Evolutionary conservation across 495 filamentous ascomycete genomes (phyloP).

Genomic region (Neurospora sp.): DNA sequence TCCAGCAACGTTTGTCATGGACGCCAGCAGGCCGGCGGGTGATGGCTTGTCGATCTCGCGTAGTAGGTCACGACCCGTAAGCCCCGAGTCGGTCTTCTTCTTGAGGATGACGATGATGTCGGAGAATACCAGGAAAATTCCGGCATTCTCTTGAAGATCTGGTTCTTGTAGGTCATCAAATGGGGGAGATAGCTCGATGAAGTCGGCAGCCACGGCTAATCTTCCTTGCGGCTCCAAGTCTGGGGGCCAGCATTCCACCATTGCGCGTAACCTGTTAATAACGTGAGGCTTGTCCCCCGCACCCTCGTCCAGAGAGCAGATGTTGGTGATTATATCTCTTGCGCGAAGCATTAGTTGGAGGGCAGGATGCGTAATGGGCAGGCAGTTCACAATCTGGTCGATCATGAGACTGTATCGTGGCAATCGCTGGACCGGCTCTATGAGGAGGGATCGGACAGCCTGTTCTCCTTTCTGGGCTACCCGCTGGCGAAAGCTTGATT

Average conservation of each 20-base stretch:
- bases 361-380: constrained; percentile 77
- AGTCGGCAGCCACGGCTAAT: constrained; percentile 76
- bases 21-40: constrained; percentile 43
- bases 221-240: constrained; percentile 64
- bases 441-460: constrained; percentile 77
- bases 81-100: constrained; percentile 47
- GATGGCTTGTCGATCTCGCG: constrained; percentile 73
- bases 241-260: constrained; percentile 72
- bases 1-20: constrained; percentile 44
- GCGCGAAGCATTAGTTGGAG: constrained; percentile 71
- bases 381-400: constrained; percentile 78
- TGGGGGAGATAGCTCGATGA: constrained; percentile 65
- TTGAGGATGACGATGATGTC: constrained; percentile 69
- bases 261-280: constrained; percentile 58
- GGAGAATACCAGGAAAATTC: constrained; percentile 75
- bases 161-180: constrained; percentile 30
- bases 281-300: constrained; percentile 57
- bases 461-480: constrained; percentile 86
- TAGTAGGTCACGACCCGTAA: constrained; percentile 67
- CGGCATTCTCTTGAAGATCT: constrained; percentile 34
- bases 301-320: constrained; percentile 76
- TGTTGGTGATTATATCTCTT: constrained; percentile 83
- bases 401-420: constrained; percentile 93
- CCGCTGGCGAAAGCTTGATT: constrained; percentile 68
- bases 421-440: constrained; percentile 91